Evolutionary conservation across 441 rosid species (phyloP), one percentile per base, ranked within the genome.

Genomic region (Gossypium lobatum): DNA sequence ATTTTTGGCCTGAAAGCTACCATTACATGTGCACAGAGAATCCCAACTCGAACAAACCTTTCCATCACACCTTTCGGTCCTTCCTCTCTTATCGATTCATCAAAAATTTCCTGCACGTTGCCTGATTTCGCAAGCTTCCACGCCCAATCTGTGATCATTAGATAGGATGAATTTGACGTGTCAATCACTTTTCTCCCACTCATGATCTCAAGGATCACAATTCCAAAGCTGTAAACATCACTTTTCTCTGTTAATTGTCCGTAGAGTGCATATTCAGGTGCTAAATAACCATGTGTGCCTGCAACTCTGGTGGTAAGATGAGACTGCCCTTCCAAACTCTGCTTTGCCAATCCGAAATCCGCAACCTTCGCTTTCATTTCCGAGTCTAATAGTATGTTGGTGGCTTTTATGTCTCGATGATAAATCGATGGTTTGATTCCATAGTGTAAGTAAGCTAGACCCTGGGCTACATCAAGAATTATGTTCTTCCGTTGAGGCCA

Each of bases 21-120:
- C 88, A 85, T 83, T 16, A 83, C 87, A 77, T 87, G 93, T 68
- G 89, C 91, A 79, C 93, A 85, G 23, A 89, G 86, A 52, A 89
- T 80, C 64, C 93, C 93, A 17, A 87, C 93, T 17, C 42, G 85
- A 4, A 87, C 88, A 73, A 84, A 89, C 74, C 91, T 89, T 69
- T 85, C 86, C 93, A 89, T 89, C 2, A 89, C 73, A 64, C 82
- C 83, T 73, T 73, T 84, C 0, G 91, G 85, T 8, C 88, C 89
- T 28, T 72, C 74, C 11, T 76, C 85, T 52, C 84, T 73, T 16
- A 89, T 79, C 0, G 78, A 66, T 66, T 80, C 85, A 3, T 89
- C 91, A 2, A 85, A 73, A 4, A 79, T 72, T 34, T 79, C 71
- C 1, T 80, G 78, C 6, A 79, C 54, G 7, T 84, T 83, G 4